These are phyloP conservation scores for Physcomitrellopsis africana DNA, from an alignment of 225 moss, liverwort and hornwort species.

Conservation along the genomic window DNA sequence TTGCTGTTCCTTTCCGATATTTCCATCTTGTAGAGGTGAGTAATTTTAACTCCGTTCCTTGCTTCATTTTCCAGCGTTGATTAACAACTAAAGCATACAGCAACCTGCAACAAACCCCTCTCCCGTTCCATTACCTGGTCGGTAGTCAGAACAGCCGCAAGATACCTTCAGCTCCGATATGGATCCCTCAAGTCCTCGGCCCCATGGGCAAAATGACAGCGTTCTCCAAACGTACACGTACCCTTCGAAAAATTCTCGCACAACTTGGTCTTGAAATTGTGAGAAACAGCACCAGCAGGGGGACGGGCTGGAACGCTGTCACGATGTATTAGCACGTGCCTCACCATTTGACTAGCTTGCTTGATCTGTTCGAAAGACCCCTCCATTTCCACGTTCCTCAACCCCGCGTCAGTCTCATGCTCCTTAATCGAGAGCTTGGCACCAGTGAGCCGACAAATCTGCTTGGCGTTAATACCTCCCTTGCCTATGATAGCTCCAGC, in stretches of 20 bases:
- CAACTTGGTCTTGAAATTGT: conserved; percentile 98
- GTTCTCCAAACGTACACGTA: conserved; percentile 95
- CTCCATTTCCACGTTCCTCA: conserved; percentile 98
- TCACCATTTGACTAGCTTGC: conserved; percentile 97
- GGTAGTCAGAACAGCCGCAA: conserved; percentile 31
- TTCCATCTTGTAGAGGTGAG: conserved; percentile 63
- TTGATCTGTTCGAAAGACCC: conserved; percentile 98
- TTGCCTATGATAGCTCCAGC: conserved; percentile 99
- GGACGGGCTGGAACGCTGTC: conserved; percentile 86
- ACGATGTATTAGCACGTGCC: conserved; percentile 94
- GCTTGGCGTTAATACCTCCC: conserved; percentile 93
- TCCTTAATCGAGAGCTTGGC: conserved; percentile 99
- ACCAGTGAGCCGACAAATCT: conserved; percentile 96
- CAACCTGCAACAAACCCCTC: conserved; percentile 55
- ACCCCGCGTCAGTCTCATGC: conserved; percentile 73
- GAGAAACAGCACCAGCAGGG: conserved; percentile 83
- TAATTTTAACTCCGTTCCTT: conserved; percentile 70
- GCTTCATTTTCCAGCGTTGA: conserved; percentile 74
- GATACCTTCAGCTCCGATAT: conserved; percentile 47
- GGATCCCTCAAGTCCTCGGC: conserved; percentile 88
- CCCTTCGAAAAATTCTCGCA: conserved; percentile 96
- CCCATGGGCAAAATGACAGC: conserved; percentile 99
- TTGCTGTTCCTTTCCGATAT: conserved; percentile 70
- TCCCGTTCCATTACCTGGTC: conserved; percentile 60
- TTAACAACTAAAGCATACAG: conserved; percentile 61